These are phyloP conservation scores for Chrysosporium queenslandicum DNA, from an alignment of 2,329 filamentous ascomycete species.

Conservation along the genomic window DNA sequence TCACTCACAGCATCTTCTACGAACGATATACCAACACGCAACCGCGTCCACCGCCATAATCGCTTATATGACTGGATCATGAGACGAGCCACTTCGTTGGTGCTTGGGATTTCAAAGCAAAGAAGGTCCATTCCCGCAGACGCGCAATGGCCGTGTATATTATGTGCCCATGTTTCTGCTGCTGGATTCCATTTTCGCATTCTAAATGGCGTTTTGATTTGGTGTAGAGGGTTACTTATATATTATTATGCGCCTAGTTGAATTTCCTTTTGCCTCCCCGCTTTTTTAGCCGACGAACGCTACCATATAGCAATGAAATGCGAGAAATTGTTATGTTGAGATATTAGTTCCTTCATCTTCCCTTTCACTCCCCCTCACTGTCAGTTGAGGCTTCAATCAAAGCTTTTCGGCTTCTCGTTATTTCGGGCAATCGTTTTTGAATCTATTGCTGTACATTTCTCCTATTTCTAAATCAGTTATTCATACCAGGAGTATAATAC, in stretches of 20 bases:
- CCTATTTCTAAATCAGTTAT: constrained; percentile 1
- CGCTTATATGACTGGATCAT: not conserved
- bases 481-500: not conserved
- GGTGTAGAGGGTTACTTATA: not conserved
- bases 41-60: not conserved
- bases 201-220: constrained; percentile 3
- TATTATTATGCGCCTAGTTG: not conserved
- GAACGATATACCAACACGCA: too few relatives aligned
- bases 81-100: not conserved
- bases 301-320: not conserved
- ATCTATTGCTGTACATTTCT: constrained; percentile 15
- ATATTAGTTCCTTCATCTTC: not conserved
- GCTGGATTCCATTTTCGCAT: not conserved
- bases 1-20: too few relatives aligned
- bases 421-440: constrained; percentile 11
- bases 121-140: not conserved
- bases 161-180: not conserved
- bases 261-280: not conserved
- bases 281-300: not conserved
- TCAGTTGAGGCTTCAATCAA: not conserved
- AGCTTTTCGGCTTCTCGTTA: not conserved
- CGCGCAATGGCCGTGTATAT: not conserved
- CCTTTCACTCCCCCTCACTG: not conserved
- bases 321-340: too few relatives aligned
- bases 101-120: not conserved